phyloP scores from a whole-genome alignment of 495 filamentous ascomycete genomes.

The Thermochaetoides thermophila region DNA sequence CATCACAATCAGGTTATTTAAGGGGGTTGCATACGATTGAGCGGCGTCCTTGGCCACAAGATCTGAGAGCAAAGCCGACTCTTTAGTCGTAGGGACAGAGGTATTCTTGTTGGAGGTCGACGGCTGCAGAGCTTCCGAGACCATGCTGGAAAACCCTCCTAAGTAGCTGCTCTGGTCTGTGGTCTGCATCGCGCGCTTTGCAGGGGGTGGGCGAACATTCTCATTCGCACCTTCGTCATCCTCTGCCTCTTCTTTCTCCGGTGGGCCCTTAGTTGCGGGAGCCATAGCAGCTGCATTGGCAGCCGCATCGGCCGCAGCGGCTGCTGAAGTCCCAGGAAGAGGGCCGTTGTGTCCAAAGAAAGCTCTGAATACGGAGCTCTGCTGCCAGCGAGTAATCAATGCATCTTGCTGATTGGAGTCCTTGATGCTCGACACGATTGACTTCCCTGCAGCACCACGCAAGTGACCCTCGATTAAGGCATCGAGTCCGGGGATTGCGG shows the following conservation, averaged over 20 bases:
- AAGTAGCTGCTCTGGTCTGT: conserved; percentile 5
- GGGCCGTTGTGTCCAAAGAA: conserved; percentile 21
- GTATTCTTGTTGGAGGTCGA: background rate
- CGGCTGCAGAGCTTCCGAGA: conserved; percentile 1
- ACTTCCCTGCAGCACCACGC: conserved; percentile 12
- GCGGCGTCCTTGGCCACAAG: conserved; percentile 24
- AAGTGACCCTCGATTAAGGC: conserved; percentile 23
- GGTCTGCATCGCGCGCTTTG: conserved; percentile 5
- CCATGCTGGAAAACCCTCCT: conserved; percentile 1
- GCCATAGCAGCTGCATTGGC: background rate
- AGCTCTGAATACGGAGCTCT: conserved; percentile 19
- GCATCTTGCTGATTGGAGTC: conserved; percentile 21
- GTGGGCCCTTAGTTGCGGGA: background rate
- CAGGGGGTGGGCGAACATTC: conserved; percentile 7
- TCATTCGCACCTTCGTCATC: conserved; percentile 8
- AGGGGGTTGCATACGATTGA: conserved; percentile 10
- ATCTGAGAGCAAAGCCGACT: conserved; percentile 16
- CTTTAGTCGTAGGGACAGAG: conserved; percentile 4
- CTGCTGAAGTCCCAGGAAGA: background rate
- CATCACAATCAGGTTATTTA: background rate
- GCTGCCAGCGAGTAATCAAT: conserved; percentile 20
- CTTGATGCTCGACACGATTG: conserved; percentile 17
- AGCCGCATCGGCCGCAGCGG: background rate
- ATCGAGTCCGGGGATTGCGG: conserved; percentile 22
- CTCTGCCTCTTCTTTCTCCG: conserved; percentile 5